Conservation (phyloP, 129 eudicot species). For the Cynara cardunculus region DNA sequence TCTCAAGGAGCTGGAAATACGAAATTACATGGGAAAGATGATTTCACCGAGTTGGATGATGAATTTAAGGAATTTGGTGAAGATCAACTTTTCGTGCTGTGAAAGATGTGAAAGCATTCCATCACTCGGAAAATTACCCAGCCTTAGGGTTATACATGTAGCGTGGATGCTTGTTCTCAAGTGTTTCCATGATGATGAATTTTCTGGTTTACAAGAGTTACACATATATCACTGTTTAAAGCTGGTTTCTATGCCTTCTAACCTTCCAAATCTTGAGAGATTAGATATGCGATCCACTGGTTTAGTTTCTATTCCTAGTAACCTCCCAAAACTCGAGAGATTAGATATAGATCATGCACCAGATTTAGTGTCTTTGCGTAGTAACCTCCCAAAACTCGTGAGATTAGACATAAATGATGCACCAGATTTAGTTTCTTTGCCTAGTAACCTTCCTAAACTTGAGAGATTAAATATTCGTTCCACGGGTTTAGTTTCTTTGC, state of each 20-base stretch:
- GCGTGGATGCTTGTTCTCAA: neutral
- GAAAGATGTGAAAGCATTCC: neutral
- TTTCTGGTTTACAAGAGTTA: neutral
- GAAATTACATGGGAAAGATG: neutral
- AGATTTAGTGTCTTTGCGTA: too few species aligned
- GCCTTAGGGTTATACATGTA: neutral
- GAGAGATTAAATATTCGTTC: too few species aligned
- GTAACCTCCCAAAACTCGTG: too few species aligned
- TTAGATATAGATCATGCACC: too few species aligned
- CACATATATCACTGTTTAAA: neutral
- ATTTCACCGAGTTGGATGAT: slow-evolving; percentile 13
- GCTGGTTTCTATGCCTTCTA: neutral
- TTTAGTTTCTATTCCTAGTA: too few species aligned
- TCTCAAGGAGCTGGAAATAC: neutral
- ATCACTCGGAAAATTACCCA: slow-evolving; percentile 11
- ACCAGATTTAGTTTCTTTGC: neutral
- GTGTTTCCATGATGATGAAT: slow-evolving; percentile 11
- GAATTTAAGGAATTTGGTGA: neutral
- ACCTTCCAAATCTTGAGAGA: too few species aligned
- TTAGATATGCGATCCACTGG: too few species aligned
- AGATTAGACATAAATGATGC: too few species aligned
- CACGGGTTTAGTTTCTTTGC: neutral
- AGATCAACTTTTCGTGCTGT: neutral
- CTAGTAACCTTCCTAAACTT: slow-evolving; percentile 7
- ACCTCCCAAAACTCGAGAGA: too few species aligned